phyloP scores from a whole-genome alignment of 2,329 filamentous ascomycete species.

The Colletotrichum abscissum region DNA sequence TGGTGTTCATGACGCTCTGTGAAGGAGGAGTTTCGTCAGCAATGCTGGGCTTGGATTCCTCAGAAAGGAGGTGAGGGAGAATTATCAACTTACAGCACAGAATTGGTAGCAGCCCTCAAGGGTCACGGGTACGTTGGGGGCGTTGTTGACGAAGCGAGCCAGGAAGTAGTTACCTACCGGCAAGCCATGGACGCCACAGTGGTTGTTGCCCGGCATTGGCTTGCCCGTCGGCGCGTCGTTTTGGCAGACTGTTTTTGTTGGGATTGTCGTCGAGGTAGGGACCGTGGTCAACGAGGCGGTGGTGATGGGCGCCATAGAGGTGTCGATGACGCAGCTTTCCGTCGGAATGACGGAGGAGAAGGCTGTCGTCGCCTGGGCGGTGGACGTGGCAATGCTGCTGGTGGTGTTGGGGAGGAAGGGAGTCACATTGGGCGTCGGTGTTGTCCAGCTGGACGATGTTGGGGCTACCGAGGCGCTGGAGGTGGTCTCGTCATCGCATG shows the following conservation, averaged over 20 bases:
- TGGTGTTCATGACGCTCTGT: slow-evolving; percentile 45
- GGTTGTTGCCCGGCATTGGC: slow-evolving; percentile 42
- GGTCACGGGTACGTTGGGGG: slow-evolving; percentile 45
- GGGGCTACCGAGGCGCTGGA: background rate
- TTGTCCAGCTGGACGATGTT: background rate
- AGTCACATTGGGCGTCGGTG: slow-evolving; percentile 4
- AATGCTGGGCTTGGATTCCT: too few species aligned
- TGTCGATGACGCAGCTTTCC: slow-evolving; percentile 45
- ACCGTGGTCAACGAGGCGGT: slow-evolving; percentile 41
- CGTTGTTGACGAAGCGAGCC: slow-evolving; percentile 51
- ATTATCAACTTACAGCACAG: slow-evolving; percentile 46
- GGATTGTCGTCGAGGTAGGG: slow-evolving; percentile 39
- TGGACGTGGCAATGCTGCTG: background rate
- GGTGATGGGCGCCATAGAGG: slow-evolving; percentile 45
- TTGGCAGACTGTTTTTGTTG: slow-evolving; percentile 47
- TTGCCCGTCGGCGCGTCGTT: slow-evolving; percentile 43
- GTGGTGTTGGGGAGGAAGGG: slow-evolving; percentile 9
- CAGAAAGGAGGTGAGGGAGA: too few species aligned
- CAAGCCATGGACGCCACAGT: slow-evolving; percentile 53
- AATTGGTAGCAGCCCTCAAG: slow-evolving; percentile 55
- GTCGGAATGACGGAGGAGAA: background rate
- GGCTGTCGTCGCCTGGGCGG: slow-evolving; percentile 20
- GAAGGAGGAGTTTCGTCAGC: background rate
- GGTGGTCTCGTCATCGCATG: background rate
- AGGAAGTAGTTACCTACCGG: slow-evolving; percentile 50